Evolutionary conservation across 441 rosid genomes (phyloP).

Genomic region (Cnidoscolus chayamansa): DNA sequence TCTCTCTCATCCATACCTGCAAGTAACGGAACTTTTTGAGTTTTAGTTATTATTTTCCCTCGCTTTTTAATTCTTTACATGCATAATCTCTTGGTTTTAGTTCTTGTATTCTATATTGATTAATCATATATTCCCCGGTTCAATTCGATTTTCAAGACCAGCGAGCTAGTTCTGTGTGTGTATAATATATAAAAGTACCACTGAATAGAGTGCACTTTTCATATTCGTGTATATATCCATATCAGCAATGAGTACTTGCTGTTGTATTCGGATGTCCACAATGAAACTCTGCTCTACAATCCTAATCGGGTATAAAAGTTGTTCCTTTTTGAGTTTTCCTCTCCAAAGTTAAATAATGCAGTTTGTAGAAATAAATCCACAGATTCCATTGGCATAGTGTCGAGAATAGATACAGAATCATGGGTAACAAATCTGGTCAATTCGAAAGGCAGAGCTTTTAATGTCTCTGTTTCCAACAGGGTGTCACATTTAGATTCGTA

Average conservation of each 20-base stretch:
- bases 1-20: slow-evolving; percentile 23
- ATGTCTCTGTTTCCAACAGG: slow-evolving; percentile 49
- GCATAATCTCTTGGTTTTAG: not conserved
- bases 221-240: not conserved
- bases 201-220: not conserved
- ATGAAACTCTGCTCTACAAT: no score
- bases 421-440: slow-evolving; percentile 33
- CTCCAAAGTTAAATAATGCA: slow-evolving; percentile 26
- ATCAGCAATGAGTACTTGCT: no score
- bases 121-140: slow-evolving; percentile 11
- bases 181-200: not conserved
- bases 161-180: not conserved
- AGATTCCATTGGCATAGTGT: no score
- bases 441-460: slow-evolving; percentile 54
- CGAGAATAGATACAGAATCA: no score
- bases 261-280: no score
- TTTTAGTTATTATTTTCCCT: not conserved
- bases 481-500: slow-evolving; percentile 58
- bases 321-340: slow-evolving; percentile 15
- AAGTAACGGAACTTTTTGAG: slow-evolving; percentile 26
- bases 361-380: no score
- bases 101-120: no score
- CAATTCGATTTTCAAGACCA: slow-evolving; percentile 18
- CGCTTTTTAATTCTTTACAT: not conserved
- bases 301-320: no score